These are phyloP conservation scores for Parafenestella ontariensis DNA, from an alignment of 2,329 filamentous ascomycete genomes.

Conservation along the genomic window DNA sequence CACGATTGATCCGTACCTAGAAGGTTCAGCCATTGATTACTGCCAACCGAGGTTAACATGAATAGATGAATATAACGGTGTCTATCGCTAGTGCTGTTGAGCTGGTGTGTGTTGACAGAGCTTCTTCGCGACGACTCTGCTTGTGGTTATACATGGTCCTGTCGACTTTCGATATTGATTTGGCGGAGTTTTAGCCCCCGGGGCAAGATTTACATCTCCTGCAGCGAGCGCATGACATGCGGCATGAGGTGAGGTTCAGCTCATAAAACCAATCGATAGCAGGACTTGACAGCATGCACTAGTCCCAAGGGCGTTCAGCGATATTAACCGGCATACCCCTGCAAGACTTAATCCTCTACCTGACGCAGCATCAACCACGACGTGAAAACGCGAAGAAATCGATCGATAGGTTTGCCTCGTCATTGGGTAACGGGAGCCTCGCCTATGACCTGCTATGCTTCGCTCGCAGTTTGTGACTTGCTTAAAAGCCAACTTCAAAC, in stretches of 20 bases:
- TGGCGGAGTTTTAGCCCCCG: no score
- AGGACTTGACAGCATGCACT: neutral
- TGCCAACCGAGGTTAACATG: neutral
- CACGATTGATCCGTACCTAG: neutral
- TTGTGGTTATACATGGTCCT: no score
- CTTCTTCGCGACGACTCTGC: neutral
- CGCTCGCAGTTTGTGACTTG: no score
- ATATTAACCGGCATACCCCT: neutral
- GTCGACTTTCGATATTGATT: no score
- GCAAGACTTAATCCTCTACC: no score
- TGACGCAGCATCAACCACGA: no score
- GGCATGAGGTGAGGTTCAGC: neutral
- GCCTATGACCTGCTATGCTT: no score
- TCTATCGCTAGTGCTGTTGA: neutral
- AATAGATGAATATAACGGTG: neutral
- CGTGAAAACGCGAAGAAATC: no score
- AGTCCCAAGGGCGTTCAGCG: neutral
- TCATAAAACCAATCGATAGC: neutral
- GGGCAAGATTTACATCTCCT: neutral
- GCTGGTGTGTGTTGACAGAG: neutral
- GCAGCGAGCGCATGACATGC: neutral
- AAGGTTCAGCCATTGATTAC: neutral
- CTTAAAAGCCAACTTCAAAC: no score
- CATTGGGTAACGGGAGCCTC: no score
- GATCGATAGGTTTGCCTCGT: no score